These are phyloP conservation scores for Panicum miliaceum DNA, from an alignment of 176 grass and related monocot species.

Conservation along the genomic window DNA sequence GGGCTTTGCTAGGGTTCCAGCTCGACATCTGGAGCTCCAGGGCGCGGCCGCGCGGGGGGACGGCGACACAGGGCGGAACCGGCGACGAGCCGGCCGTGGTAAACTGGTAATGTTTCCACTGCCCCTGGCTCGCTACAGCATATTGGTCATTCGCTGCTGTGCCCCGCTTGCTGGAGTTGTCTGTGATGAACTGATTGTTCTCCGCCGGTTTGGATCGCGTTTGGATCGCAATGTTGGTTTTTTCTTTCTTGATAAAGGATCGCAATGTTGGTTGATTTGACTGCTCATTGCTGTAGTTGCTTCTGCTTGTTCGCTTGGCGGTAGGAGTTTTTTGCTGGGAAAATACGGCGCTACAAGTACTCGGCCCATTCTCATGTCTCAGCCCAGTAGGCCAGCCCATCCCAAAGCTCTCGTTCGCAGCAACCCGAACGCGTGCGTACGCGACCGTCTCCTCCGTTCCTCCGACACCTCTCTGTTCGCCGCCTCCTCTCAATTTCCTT, in stretches of 20 bases:
- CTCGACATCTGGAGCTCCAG: conserved; percentile 13
- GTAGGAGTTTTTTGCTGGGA: not conserved
- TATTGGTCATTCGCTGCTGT: not conserved
- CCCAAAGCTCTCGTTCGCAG: not conserved
- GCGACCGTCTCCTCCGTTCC: not conserved
- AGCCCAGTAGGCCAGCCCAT: conserved; percentile 13
- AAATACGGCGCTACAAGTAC: not conserved
- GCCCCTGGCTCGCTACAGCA: conserved; percentile 3
- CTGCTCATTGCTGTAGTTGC: not conserved
- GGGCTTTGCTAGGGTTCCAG: conserved; percentile 15
- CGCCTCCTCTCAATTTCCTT: not conserved
- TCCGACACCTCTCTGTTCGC: not conserved
- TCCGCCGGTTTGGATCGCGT: not conserved
- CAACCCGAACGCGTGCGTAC: not conserved
- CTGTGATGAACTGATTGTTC: not conserved
- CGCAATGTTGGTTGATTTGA: not conserved
- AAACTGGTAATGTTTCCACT: conserved; percentile 46
- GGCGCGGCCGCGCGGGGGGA: not conserved
- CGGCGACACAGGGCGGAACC: conserved; percentile 53
- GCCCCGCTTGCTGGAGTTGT: not conserved
- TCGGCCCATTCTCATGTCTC: not conserved
- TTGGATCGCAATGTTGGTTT: not conserved
- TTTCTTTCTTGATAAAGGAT: too few species aligned
- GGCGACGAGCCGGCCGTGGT: conserved; percentile 47
- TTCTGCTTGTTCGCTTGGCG: not conserved